Percentiles rank a stretch among this genome's conserved stretches.
phyloP scores from a whole-genome alignment of 768 basidiomycete genomes.

The Tylopilus plumbeoviolaceoides region DNA sequence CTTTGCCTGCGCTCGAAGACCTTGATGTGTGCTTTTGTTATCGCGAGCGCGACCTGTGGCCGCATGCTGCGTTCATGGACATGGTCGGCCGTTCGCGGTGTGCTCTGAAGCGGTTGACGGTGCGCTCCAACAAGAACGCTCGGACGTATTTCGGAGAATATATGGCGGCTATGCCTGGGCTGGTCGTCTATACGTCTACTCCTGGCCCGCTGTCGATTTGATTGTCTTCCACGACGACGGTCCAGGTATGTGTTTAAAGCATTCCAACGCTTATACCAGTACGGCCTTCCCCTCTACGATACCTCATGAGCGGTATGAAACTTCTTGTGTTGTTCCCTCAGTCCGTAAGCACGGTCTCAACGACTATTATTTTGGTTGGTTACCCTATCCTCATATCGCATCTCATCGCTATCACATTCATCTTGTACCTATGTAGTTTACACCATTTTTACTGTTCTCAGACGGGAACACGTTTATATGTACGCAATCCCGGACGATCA shows the following conservation, averaged over 20 bases:
- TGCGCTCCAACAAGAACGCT: constrained; percentile 24
- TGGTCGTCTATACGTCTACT: constrained; percentile 14
- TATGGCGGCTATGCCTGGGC: constrained; percentile 16
- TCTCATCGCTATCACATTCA: neutral
- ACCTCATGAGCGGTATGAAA: neutral
- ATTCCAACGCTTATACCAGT: neutral
- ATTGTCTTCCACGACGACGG: no score
- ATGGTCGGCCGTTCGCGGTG: constrained; percentile 26
- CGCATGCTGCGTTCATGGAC: constrained; percentile 22
- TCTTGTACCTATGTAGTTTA: neutral
- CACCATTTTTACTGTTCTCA: neutral
- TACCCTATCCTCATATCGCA: neutral
- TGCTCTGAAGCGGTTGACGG: constrained; percentile 18
- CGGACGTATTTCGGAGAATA: constrained; percentile 22
- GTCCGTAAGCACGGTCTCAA: neutral
- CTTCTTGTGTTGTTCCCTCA: neutral
- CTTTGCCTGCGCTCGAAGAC: constrained; percentile 30
- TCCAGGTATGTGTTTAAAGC: no score
- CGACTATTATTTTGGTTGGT: neutral
- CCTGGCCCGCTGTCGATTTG: neutral
- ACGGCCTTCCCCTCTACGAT: neutral
- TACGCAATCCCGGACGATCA: neutral
- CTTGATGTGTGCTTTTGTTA: constrained; percentile 31
- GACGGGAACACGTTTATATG: neutral
- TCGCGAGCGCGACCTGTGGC: constrained; percentile 28